Evolutionary conservation across 1,139 yeast genomes (phyloP).

Genomic region (Scheffersomyces insectosa): DNA sequence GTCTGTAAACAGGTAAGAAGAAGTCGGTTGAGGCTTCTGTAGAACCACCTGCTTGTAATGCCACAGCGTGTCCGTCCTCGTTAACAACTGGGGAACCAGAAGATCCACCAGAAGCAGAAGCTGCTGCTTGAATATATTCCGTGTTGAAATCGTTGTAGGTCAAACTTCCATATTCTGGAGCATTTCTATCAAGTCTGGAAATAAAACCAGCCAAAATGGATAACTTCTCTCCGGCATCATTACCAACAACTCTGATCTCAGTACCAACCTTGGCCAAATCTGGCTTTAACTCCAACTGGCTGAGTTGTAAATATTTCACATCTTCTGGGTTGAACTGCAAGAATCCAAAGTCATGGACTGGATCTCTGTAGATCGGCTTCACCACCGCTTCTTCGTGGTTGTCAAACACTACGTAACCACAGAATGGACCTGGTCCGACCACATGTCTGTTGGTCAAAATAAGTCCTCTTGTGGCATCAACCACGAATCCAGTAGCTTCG

Average conservation of each 20-base stretch:
- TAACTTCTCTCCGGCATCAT: slow-evolving; percentile 93
- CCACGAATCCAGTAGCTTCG: slow-evolving; percentile 96
- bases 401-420: slow-evolving; percentile 88
- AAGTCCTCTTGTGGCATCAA: slow-evolving; percentile 76
- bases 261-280: slow-evolving; percentile 85
- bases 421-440: slow-evolving; percentile 92
- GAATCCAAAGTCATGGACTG: slow-evolving; percentile 84
- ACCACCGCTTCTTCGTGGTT: slow-evolving; percentile 94
- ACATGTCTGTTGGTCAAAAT: slow-evolving; percentile 92
- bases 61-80: slow-evolving; percentile 84
- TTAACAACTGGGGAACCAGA: slow-evolving; percentile 95
- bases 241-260: slow-evolving; percentile 92
- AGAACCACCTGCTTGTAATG: slow-evolving; percentile 92
- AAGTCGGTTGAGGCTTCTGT: slow-evolving; percentile 92
- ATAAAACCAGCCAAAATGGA: slow-evolving; percentile 89
- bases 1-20: slow-evolving; percentile 83
- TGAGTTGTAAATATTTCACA: slow-evolving; percentile 73
- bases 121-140: slow-evolving; percentile 95
- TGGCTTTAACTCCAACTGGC: slow-evolving; percentile 70
- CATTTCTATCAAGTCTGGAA: slow-evolving; percentile 87
- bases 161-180: slow-evolving; percentile 88
- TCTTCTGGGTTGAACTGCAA: slow-evolving; percentile 71
- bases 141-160: slow-evolving; percentile 96
- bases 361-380: slow-evolving; percentile 79
- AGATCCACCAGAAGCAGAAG: slow-evolving; percentile 93